Evolutionary conservation across 108 stramenopile species (phyloP), one percentile per base, ranked within the genome.

Genomic region (Phaeodactylum tricornutum): DNA sequence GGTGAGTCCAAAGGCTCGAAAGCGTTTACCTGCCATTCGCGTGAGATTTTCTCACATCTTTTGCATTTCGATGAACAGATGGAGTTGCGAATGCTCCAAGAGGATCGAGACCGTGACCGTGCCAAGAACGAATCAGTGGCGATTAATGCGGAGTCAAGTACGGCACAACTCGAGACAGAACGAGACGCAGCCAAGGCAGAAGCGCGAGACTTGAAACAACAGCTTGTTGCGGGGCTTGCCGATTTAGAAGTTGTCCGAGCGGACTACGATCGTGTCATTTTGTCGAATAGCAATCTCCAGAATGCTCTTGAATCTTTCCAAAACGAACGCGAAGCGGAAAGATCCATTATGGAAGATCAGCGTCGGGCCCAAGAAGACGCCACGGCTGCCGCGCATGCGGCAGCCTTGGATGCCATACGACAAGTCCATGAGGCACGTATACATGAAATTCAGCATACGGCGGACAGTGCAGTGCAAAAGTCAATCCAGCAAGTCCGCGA

Each of bases 311-410:
- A 87, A 64, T 73, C 75, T 26, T 84, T 92, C 34, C 85, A 92
- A 61, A 69, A 66, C 23, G 90, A 92, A 60, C 59, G 90, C 16
- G 85, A 83, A 49, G 77, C 90, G 1, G 90, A 92, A 60, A 63
- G 85, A 38, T 62, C 43, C 12, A 41, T 92, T 25, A 41, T 84
- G n/a, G 76, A 77, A 22, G 81, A 92, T 31, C 85, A 84, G 35
- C 52, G 69, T 8, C 32, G 20, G 27, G 66, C 67, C 4, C 50
- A 69, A 26, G 84, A 87, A 43, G 75, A 79, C 34, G 84, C 76
- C 2, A 60, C 77, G 6, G 52, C 37, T 23, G 79, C 76, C 2
- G 83, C 86, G 3, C 82, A 87, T 58, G 75, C 67, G 6, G 77
- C 79, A 4, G 66, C 81, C 4, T 30, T 85, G 2, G 70, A 75